phyloP scores from a whole-genome alignment of 306 rosid genomes.

The Mimosa bimucronata region DNA sequence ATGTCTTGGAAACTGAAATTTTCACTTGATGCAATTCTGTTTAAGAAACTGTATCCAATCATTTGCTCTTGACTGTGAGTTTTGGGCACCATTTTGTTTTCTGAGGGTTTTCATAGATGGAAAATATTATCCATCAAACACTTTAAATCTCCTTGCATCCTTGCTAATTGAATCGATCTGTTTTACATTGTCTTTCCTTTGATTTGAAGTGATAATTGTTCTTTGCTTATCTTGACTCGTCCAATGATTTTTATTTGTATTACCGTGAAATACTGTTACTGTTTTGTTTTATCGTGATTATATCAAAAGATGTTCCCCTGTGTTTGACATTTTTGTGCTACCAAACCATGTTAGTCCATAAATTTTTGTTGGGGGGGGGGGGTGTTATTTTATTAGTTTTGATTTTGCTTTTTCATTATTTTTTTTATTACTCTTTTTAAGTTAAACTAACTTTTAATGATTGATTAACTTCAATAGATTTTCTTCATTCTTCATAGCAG shows the following conservation, averaged over 20 bases:
- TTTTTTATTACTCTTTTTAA: not conserved
- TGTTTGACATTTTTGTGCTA: not conserved
- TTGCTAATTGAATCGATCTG: conserved; percentile 25
- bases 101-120: not conserved
- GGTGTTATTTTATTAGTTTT: conserved; percentile 12
- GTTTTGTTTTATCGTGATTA: conserved; percentile 5
- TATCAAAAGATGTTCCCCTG: not conserved
- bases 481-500: conserved; percentile 16
- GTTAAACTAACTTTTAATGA: conserved; percentile 22
- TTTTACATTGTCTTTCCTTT: not conserved
- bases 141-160: conserved; percentile 21
- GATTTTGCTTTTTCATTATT: not conserved
- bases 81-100: not conserved
- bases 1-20: not conserved
- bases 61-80: not conserved
- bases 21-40: not conserved
- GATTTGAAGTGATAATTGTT: conserved; percentile 26
- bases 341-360: not conserved
- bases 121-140: not conserved
- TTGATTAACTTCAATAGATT: conserved; percentile 12
- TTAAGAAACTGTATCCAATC: not conserved
- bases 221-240: not conserved
- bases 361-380: not conserved
- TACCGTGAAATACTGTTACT: not conserved
- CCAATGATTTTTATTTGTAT: not conserved